phyloP scores from a whole-genome alignment of 176 grass and related monocot species.

The Raddia distichophylla region DNA sequence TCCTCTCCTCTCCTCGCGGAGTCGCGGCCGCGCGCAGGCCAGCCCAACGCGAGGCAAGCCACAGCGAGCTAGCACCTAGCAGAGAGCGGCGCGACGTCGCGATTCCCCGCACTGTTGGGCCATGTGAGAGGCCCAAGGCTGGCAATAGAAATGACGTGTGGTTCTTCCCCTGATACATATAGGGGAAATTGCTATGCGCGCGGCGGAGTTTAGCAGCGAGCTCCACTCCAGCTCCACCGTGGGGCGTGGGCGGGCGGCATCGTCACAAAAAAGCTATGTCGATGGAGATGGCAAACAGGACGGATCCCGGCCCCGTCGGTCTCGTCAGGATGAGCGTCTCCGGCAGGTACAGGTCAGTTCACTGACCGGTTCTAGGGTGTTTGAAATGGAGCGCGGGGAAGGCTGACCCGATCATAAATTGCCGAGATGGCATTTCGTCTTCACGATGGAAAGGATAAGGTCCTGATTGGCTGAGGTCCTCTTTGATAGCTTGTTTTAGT shows the following conservation, averaged over 20 bases:
- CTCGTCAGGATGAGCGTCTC: background rate
- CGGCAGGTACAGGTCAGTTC: background rate
- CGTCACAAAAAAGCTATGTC: background rate
- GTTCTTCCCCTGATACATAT: background rate
- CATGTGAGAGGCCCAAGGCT: conserved; percentile 20
- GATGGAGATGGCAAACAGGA: background rate
- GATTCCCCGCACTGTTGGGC: conserved; percentile 20
- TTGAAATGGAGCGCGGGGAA: background rate
- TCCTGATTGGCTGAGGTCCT: too few relatives aligned
- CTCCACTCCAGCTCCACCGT: background rate
- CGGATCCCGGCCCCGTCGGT: background rate
- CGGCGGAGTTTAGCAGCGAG: background rate
- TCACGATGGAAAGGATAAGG: background rate
- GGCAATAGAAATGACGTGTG: background rate
- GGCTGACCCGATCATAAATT: background rate
- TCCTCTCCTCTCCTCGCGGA: too few relatives aligned
- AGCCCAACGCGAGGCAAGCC: too few relatives aligned
- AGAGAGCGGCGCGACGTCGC: background rate
- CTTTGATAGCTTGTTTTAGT: too few relatives aligned
- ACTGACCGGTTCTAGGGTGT: background rate
- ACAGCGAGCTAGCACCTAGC: background rate
- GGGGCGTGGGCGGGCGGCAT: background rate
- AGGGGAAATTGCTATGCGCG: too few relatives aligned
- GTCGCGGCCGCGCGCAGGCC: too few relatives aligned
- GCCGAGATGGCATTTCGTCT: background rate